Evolutionary conservation across 768 basidiomycete genomes (phyloP), one percentile per base, ranked within the genome.

Genomic region (Tylopilus balloui): DNA sequence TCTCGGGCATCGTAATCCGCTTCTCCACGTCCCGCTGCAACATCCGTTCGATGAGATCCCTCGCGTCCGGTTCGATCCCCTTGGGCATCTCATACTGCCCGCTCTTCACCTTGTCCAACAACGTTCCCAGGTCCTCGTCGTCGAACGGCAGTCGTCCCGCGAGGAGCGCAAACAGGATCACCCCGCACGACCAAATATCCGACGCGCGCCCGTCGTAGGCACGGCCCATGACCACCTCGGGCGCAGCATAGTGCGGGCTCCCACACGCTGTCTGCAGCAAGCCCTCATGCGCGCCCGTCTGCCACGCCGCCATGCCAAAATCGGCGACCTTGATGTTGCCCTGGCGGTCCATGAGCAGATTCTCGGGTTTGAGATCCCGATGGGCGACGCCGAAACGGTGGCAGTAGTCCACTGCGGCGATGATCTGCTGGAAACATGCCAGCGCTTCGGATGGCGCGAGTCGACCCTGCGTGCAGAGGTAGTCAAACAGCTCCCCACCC

Each of bases 291-390:
- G 77, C 75, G 52, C 79, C 78, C 21, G 71, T 75, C 68, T 92
- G 88, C 86, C 89, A 93, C 28, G 88, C 88, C 4, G 93, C 92
- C 89, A 96, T 93, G n/a, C 94, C 93, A 64, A 96, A 94, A 69
- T 97, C 94, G 2, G 90, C 92, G 28, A 97, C 84, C 65, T 95
- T 98, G 79, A 97, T 84, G 57, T 92, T 92, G 54, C 78, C 80
- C 59, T 89, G 72, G 32, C 78, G 73, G 71, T 92, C 89, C 42
- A 95, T 80, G 44, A 98, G 75, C 25, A 98, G 74, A 63, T 96
- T 98, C 67, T 96, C 94, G 2, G 90, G 92, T 63, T 98, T 95
- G 44, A 97, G 75, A 69, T 97, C 94, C 31, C 94, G 84, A 63
- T 96, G 94, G 21, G 88, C 88, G 63, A 97, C 88, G 60, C 92